Evolutionary conservation across 805 yeast genomes (phyloP).

Genomic region (Maudiozyma bulderi): DNA sequence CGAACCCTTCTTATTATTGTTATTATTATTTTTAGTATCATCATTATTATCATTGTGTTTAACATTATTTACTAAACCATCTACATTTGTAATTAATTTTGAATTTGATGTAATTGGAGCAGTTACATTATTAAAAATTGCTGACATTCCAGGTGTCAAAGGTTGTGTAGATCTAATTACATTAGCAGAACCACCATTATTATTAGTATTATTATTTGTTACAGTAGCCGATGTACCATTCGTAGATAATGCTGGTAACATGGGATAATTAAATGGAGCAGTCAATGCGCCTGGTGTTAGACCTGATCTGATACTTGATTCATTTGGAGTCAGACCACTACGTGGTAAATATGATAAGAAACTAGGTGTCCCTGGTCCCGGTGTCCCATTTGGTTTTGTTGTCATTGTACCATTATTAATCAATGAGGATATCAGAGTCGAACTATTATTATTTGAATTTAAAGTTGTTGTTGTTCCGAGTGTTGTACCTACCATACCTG

Average conservation of each 20-base stretch:
- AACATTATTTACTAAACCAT: neutral
- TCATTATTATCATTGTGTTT: neutral
- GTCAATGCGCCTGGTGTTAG: conserved; percentile 51
- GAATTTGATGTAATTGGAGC: neutral
- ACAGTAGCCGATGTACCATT: neutral
- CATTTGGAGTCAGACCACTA: conserved; percentile 69
- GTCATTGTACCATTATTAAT: neutral
- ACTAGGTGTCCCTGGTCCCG: conserved; percentile 2
- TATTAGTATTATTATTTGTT: neutral
- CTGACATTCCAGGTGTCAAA: conserved; percentile 2
- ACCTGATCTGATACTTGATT: conserved; percentile 61
- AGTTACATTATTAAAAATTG: neutral
- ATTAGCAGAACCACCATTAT: neutral
- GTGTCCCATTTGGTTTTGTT: neutral
- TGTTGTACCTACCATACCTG: neutral
- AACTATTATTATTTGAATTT: neutral
- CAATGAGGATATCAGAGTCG: neutral
- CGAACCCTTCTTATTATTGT: neutral
- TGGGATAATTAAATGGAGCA: conserved; percentile 9
- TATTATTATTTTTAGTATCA: neutral
- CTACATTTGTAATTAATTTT: no score
- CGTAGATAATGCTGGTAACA: conserved; percentile 9
- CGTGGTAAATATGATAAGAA: conserved; percentile 20
- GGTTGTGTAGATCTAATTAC: neutral
- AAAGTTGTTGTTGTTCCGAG: neutral